These are phyloP conservation scores for Phalaenopsis aphrodite DNA, from an alignment of 106 monocot genomes.

Conservation along the genomic window DNA sequence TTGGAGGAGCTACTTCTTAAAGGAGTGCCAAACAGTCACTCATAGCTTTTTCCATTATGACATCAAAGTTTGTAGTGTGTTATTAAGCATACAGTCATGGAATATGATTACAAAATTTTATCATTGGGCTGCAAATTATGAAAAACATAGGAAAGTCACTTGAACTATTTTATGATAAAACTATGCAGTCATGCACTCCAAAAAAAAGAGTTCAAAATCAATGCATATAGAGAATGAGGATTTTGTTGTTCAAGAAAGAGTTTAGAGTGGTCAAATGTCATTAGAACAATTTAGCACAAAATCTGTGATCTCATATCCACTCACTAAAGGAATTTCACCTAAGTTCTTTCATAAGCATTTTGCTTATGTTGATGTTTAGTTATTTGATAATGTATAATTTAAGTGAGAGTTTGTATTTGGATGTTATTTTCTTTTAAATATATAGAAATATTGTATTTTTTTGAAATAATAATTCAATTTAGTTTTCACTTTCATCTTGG, in stretches of 20 bases:
- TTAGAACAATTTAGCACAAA: not conserved
- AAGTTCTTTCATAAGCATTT: not conserved
- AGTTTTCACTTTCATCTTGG: too few relatives aligned
- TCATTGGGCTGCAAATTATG: not conserved
- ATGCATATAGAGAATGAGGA: not conserved
- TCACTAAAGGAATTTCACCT: not conserved
- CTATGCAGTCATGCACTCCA: not conserved
- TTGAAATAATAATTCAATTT: too few relatives aligned
- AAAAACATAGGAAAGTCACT: not conserved
- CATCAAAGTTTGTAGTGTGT: constrained; percentile 6
- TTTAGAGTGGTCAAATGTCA: not conserved
- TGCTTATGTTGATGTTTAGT: not conserved
- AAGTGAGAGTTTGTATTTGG: not conserved
- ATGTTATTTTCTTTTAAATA: not conserved
- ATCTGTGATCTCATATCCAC: not conserved
- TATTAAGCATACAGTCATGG: not conserved
- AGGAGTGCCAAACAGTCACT: constrained; percentile 4
- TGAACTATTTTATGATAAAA: constrained; percentile 16
- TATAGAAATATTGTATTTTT: not conserved
- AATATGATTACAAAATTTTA: not conserved
- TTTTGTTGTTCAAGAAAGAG: constrained; percentile 10
- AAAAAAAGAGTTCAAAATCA: not conserved
- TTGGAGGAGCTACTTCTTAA: constrained; percentile 1
- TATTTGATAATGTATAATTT: not conserved
- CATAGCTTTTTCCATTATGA: constrained; percentile 6